A percentile compares a stretch with the other conserved stretches of the same genome.
These are phyloP conservation scores for Buxus sempervirens DNA, from an alignment of 164 flowering plant genomes.

Conservation along the genomic window DNA sequence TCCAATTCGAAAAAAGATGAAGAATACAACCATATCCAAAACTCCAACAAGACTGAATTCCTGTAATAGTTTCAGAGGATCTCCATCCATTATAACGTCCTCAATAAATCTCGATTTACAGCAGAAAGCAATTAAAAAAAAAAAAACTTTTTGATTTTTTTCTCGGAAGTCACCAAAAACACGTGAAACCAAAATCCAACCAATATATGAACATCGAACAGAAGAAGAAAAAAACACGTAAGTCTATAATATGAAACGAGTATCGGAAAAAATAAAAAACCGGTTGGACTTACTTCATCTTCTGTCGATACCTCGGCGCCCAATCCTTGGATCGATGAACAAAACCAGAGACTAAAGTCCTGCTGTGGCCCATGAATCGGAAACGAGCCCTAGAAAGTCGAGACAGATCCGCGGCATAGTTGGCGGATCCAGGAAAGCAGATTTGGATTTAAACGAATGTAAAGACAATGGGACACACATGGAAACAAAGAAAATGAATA, in stretches of 20 bases:
- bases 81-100: not conserved
- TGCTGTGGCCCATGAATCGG: not conserved
- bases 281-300: slow-evolving; percentile 1
- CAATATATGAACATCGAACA: not conserved
- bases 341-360: not conserved
- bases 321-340: not conserved
- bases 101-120: not conserved
- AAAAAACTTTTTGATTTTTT: too few relatives aligned
- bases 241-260: not conserved
- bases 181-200: not conserved
- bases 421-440: not conserved
- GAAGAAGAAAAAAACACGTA: not conserved
- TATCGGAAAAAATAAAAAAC: not conserved
- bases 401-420: not conserved
- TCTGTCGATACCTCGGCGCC: not conserved
- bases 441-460: not conserved
- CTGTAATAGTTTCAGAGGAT: not conserved
- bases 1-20: too few relatives aligned
- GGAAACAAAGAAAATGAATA: not conserved
- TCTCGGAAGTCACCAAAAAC: not conserved
- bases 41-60: not conserved
- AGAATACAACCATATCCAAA: too few relatives aligned
- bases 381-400: slow-evolving; percentile 1
- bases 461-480: not conserved
- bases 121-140: not conserved